Percentiles rank a stretch among this genome's conserved stretches.
These are phyloP conservation scores for Leishmania guyanensis DNA, from an alignment of 208 protist species.

Conservation along the genomic window DNA sequence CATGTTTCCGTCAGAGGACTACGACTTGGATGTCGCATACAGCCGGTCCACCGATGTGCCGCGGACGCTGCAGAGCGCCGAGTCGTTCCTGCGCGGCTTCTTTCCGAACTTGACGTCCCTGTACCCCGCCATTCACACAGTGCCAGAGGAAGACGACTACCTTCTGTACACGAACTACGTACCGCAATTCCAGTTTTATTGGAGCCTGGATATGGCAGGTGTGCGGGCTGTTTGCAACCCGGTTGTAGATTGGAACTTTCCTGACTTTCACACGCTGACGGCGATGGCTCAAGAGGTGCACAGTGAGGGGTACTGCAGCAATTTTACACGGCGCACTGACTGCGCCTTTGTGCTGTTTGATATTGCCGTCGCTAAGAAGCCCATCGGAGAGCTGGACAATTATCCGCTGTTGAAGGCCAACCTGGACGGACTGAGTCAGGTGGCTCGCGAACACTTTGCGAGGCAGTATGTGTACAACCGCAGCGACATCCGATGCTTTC, in stretches of 20 bases:
- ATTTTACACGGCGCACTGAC: conserved; percentile 3
- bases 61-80: conserved; percentile 57
- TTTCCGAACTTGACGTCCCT: conserved; percentile 32
- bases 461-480: conserved; percentile 24
- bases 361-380: conserved; percentile 19
- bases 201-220: conserved; percentile 7
- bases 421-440: neutral
- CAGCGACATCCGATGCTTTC: conserved; percentile 15
- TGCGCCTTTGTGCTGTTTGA: conserved; percentile 24
- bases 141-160: conserved; percentile 21
- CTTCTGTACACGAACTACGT: conserved; percentile 19
- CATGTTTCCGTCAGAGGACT: conserved; percentile 35
- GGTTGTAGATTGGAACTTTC: conserved; percentile 15
- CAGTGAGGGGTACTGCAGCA: conserved; percentile 28
- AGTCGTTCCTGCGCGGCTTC: conserved; percentile 38
- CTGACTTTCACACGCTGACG: conserved; percentile 11
- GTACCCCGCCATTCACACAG: conserved; percentile 33
- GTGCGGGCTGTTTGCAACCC: conserved; percentile 19
- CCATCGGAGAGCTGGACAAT: conserved; percentile 11
- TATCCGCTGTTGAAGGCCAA: conserved; percentile 22
- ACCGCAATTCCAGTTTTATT: conserved; percentile 18
- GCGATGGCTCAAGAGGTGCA: conserved; percentile 25
- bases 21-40: conserved; percentile 48
- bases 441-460: conserved; percentile 6
- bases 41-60: conserved; percentile 48